phyloP scores from a whole-genome alignment of 2,329 filamentous ascomycete genomes.

The Colletotrichum paranaense region DNA sequence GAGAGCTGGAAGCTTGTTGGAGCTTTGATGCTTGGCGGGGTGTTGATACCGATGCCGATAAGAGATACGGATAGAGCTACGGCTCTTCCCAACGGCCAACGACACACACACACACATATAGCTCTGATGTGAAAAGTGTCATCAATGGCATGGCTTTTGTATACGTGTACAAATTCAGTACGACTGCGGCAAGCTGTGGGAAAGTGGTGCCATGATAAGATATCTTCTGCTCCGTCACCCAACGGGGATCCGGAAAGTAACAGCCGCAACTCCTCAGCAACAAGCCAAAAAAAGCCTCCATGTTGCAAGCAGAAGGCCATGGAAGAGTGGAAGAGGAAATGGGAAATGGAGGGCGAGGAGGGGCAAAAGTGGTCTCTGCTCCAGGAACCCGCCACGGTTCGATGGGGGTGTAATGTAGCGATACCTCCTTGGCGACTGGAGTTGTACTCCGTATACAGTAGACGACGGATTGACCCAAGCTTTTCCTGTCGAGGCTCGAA shows the following conservation, averaged over 20 bases:
- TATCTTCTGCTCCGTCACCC: conserved; percentile 3
- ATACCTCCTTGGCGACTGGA: conserved; percentile 9
- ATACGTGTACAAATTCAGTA: conserved; percentile 15
- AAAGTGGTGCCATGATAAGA: conserved; percentile 32
- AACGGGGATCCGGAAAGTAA: conserved; percentile 25
- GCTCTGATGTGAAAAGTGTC: background rate
- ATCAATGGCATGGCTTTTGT: background rate
- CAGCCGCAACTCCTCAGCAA: conserved; percentile 19
- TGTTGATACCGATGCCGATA: conserved; percentile 3
- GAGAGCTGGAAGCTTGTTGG: conserved; percentile 22
- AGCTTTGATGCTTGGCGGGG: conserved; percentile 18
- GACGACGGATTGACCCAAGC: conserved; percentile 13
- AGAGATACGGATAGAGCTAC: background rate
- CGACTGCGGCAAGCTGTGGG: conserved; percentile 13
- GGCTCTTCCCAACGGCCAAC: background rate
- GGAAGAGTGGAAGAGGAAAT: background rate
- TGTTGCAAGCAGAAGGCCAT: background rate
- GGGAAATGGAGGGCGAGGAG: conserved; percentile 22
- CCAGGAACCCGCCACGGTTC: conserved; percentile 28
- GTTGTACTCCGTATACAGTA: background rate
- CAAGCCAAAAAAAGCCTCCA: background rate
- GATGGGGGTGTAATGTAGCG: conserved; percentile 10
- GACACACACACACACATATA: background rate
- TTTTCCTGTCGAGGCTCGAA: conserved; percentile 11
- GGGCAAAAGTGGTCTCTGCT: conserved; percentile 29